Percentiles rank a stretch among this genome's conserved stretches.
These are phyloP conservation scores for Bullera alba DNA, from an alignment of 768 basidiomycete genomes.

Conservation along the genomic window DNA sequence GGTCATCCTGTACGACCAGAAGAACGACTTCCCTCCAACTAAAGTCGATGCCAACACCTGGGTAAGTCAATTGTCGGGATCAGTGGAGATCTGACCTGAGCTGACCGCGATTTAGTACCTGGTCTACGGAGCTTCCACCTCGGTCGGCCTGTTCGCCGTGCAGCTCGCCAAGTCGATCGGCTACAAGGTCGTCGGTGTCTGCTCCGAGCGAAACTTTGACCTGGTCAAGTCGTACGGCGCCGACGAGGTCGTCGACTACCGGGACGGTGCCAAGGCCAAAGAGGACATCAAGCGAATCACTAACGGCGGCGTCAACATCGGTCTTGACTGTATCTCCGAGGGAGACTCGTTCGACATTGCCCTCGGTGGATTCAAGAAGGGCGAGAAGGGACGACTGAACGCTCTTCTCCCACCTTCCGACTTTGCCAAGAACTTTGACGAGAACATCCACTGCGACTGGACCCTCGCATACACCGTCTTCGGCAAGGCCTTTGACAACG, in stretches of 20 bases:
- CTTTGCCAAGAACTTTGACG: slow-evolving; percentile 9
- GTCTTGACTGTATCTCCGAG: slow-evolving; percentile 28
- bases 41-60: not conserved
- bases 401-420: slow-evolving; percentile 14
- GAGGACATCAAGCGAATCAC: slow-evolving; percentile 31
- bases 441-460: slow-evolving; percentile 19
- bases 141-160: slow-evolving; percentile 46
- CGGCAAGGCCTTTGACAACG: slow-evolving; percentile 23
- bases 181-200: slow-evolving; percentile 45
- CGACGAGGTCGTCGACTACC: slow-evolving; percentile 49
- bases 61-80: not conserved
- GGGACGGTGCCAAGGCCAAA: slow-evolving; percentile 22
- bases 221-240: slow-evolving; percentile 48
- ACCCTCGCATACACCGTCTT: slow-evolving; percentile 29
- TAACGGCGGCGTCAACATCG: slow-evolving; percentile 16
- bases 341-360: slow-evolving; percentile 21
- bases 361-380: slow-evolving; percentile 14
- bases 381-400: slow-evolving; percentile 20
- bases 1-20: not conserved
- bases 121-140: slow-evolving; percentile 42
- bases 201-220: slow-evolving; percentile 46
- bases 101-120: slow-evolving; percentile 21
- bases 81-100: not conserved
- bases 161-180: slow-evolving; percentile 30
- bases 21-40: not conserved